Evolutionary conservation across 1,284 basidiomycete genomes (phyloP).

Genomic region (Trametes versicolor): DNA sequence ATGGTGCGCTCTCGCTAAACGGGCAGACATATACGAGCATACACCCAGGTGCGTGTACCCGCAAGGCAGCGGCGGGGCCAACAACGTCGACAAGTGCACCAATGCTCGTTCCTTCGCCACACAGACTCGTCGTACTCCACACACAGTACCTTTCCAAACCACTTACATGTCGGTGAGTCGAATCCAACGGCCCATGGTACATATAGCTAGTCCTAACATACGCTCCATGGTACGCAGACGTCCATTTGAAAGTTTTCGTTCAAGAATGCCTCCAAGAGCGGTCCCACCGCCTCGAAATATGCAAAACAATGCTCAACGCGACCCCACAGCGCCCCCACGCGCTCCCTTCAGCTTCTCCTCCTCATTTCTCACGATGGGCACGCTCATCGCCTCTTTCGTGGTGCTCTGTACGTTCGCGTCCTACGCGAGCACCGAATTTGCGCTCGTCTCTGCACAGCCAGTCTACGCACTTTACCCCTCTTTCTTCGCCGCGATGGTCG

Average conservation of each 20-base stretch:
- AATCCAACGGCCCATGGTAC: not conserved
- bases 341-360: slow-evolving; percentile 26
- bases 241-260: not conserved
- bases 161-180: not conserved
- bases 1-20: not conserved
- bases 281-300: not conserved
- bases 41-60: not conserved
- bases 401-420: slow-evolving; percentile 24
- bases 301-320: not conserved
- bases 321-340: not conserved
- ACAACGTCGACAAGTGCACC: not conserved
- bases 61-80: not conserved
- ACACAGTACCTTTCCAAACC: not conserved
- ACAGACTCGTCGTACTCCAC: too few species aligned
- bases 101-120: not conserved
- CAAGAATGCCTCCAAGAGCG: not conserved
- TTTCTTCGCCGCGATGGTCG: slow-evolving; percentile 31
- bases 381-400: slow-evolving; percentile 23
- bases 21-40: not conserved
- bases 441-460: slow-evolving; percentile 28
- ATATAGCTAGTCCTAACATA: not conserved
- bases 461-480: slow-evolving; percentile 28
- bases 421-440: slow-evolving; percentile 25
- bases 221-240: not conserved
- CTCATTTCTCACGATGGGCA: slow-evolving; percentile 27